A percentile compares a stretch with the other conserved stretches of the same genome.
Conservation (phyloP, 768 basidiomycete species). For the Kwoniella heveanensis region DNA sequence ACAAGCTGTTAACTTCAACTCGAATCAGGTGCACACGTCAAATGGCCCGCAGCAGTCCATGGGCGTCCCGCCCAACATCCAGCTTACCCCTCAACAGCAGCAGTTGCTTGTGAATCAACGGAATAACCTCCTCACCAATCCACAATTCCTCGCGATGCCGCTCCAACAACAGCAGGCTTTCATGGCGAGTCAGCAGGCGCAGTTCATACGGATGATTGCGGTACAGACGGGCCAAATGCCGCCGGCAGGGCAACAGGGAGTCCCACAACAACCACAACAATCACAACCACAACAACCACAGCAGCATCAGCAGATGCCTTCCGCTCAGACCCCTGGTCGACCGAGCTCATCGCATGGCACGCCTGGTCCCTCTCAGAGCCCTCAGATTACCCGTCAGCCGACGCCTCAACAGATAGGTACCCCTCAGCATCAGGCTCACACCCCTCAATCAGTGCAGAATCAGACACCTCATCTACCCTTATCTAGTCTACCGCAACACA, state of each 20-base stretch:
- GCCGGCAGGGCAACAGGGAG: slow-evolving; percentile 15
- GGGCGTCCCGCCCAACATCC: slow-evolving; percentile 1
- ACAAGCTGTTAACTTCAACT: slow-evolving; percentile 1
- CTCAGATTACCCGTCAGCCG: slow-evolving; percentile 47
- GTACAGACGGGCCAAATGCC: slow-evolving; percentile 22
- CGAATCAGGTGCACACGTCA: slow-evolving; percentile 2
- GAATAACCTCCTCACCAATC: slow-evolving; percentile 13
- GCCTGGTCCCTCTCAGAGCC: slow-evolving; percentile 28
- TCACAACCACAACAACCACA: slow-evolving; percentile 28
- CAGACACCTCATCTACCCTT: slow-evolving; percentile 35
- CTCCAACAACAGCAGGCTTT: slow-evolving; percentile 31
- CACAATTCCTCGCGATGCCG: slow-evolving; percentile 31
- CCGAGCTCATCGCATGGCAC: slow-evolving; percentile 17
- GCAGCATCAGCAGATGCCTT: slow-evolving; percentile 25
- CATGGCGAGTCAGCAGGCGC: slow-evolving; percentile 27
- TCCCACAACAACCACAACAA: slow-evolving; percentile 22
- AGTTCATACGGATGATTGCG: slow-evolving; percentile 24
- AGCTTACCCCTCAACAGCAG: slow-evolving; percentile 24
- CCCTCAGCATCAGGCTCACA: slow-evolving; percentile 58
- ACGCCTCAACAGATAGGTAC: slow-evolving; percentile 17
- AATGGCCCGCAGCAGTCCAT: slow-evolving; percentile 15
- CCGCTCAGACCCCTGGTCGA: slow-evolving; percentile 15
- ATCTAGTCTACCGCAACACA: slow-evolving; percentile 44
- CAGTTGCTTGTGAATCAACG: slow-evolving; percentile 25
- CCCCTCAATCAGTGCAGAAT: slow-evolving; percentile 35